Evolutionary conservation across 306 rosid genomes (phyloP).

Genomic region (Alnus glutinosa): DNA sequence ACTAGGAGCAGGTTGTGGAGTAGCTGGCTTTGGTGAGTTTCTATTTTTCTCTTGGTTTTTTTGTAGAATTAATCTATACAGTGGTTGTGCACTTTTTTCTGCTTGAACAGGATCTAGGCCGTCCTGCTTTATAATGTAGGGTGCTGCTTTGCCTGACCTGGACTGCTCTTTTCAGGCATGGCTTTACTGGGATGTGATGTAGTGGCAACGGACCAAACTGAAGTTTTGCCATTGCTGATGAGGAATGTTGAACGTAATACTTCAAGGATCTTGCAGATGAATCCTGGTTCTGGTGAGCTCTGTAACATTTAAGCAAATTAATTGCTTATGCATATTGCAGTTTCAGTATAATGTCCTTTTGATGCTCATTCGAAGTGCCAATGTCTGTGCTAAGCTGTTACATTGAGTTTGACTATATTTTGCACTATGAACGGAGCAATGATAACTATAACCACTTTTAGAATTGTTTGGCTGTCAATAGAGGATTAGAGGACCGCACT

Average conservation of each 20-base stretch:
- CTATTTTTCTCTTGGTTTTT: slow-evolving; percentile 8
- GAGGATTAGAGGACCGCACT: neutral
- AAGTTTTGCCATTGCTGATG: slow-evolving; percentile 73
- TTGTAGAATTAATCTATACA: slow-evolving; percentile 1
- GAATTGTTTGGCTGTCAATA: neutral
- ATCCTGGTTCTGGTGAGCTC: slow-evolving; percentile 55
- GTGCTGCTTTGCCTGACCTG: slow-evolving; percentile 28
- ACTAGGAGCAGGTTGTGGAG: slow-evolving; percentile 98
- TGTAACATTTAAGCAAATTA: slow-evolving; percentile 10
- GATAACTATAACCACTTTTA: neutral
- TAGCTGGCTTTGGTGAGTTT: slow-evolving; percentile 85
- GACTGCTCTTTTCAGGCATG: slow-evolving; percentile 66
- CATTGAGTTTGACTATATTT: neutral
- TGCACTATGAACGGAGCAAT: neutral
- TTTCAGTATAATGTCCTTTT: neutral
- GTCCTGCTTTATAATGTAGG: slow-evolving; percentile 7
- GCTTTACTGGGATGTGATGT: slow-evolving; percentile 93
- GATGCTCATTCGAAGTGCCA: neutral
- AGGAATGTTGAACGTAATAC: slow-evolving; percentile 89
- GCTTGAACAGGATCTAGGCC: slow-evolving; percentile 21
- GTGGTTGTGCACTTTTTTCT: neutral
- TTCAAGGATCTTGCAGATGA: slow-evolving; percentile 73
- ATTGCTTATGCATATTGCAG: slow-evolving; percentile 14
- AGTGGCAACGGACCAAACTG: slow-evolving; percentile 79
- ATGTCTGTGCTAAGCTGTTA: neutral